These are phyloP conservation scores for Dichomitus squalens DNA, from an alignment of 1,284 basidiomycete genomes.

Conservation along the genomic window DNA sequence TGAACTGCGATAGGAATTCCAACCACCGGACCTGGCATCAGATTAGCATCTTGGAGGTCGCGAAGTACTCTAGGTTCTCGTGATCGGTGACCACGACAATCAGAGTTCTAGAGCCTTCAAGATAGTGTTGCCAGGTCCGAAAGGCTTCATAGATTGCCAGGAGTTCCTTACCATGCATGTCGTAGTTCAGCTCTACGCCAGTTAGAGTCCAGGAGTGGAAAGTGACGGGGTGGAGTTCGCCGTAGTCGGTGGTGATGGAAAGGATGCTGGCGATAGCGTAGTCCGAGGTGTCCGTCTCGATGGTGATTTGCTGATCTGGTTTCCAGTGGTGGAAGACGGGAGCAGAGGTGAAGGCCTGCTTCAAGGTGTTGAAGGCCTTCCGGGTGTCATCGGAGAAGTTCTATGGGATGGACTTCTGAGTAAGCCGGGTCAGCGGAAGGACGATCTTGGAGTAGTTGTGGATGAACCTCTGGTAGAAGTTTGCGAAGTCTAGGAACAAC, in stretches of 20 bases:
- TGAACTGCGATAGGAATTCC: no score
- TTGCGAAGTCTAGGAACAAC: no score
- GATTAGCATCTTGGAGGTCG: no score
- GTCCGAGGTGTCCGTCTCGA: conserved; percentile 28
- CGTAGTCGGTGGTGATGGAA: no score
- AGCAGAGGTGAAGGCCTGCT: background rate
- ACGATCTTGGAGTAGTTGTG: no score
- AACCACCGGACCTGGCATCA: no score
- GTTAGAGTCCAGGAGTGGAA: conserved; percentile 32
- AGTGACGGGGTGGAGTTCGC: no score
- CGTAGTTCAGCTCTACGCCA: conserved; percentile 37
- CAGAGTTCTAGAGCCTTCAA: background rate
- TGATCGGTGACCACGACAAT: background rate
- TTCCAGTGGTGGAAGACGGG: conserved; percentile 27
- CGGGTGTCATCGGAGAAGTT: no score
- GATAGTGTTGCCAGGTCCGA: no score
- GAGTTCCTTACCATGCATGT: conserved; percentile 39
- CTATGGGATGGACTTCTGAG: background rate
- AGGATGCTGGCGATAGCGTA: conserved; percentile 30
- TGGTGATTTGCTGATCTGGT: conserved; percentile 22
- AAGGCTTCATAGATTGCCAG: no score
- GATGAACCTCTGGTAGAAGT: no score
- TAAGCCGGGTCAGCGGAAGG: background rate
- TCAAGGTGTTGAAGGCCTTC: background rate
- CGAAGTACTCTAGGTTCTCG: background rate